Conservation (phyloP, 306 rosid genomes). For the Dryas octopetala region DNA sequence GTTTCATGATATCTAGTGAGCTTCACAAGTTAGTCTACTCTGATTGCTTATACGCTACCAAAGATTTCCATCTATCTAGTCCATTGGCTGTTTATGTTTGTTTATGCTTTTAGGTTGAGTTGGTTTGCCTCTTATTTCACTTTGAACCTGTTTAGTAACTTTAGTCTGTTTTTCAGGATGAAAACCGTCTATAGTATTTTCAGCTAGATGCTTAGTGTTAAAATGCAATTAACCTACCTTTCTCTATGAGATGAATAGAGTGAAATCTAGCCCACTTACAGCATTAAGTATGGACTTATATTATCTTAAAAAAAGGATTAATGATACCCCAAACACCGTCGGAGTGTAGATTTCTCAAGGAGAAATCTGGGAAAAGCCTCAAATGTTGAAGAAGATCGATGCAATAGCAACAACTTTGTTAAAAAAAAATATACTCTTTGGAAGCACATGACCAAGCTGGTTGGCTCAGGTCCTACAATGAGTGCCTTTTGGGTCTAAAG, state of each 20-base stretch:
- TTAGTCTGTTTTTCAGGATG: background rate
- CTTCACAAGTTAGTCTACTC: slow-evolving; percentile 26
- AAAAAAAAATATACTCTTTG: background rate
- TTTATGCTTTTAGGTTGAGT: slow-evolving; percentile 21
- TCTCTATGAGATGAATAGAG: background rate
- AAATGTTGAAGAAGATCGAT: background rate
- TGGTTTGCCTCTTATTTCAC: background rate
- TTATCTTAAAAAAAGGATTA: background rate
- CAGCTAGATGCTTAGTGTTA: background rate
- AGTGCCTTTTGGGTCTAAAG: background rate
- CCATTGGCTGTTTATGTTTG: slow-evolving; percentile 20
- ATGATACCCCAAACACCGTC: background rate
- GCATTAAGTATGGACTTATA: background rate
- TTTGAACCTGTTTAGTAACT: background rate
- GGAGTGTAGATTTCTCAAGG: background rate
- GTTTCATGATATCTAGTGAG: slow-evolving; percentile 43
- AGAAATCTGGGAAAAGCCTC: background rate
- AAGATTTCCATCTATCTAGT: slow-evolving; percentile 24
- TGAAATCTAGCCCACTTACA: background rate
- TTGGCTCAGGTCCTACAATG: background rate
- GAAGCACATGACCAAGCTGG: background rate
- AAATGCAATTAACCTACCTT: background rate
- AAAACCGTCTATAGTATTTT: background rate
- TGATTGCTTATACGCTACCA: slow-evolving; percentile 26
- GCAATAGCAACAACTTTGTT: background rate